Percentiles rank a stretch among this genome's conserved stretches.
Evolutionary conservation across 2,329 filamentous ascomycete genomes (phyloP).

Genomic region (Ramularia endophylla): DNA sequence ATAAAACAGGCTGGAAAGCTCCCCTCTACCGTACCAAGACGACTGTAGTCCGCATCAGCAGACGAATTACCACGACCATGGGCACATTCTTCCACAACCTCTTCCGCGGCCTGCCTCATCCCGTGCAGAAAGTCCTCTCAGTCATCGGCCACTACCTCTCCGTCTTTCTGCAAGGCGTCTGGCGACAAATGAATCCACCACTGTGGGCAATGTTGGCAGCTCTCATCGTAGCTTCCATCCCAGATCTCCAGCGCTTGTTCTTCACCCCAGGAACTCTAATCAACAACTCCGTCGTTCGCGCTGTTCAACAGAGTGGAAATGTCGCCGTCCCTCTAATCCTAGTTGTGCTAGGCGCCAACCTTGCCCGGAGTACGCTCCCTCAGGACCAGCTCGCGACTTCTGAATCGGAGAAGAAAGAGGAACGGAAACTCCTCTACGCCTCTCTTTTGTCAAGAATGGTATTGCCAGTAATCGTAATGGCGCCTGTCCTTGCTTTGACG

Average conservation of each 20-base stretch:
- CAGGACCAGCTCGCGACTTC: conserved; percentile 57
- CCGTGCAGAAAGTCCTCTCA: conserved; percentile 47
- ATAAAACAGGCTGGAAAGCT: conserved; percentile 20
- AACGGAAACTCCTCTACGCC: conserved; percentile 76
- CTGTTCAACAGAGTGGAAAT: conserved; percentile 75
- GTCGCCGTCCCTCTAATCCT: conserved; percentile 94
- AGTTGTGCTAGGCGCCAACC: conserved; percentile 89
- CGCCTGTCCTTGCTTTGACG: conserved; percentile 75
- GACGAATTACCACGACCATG: conserved; percentile 25
- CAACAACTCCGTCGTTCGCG: conserved; percentile 85
- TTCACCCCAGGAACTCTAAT: conserved; percentile 86
- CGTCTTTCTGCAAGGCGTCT: conserved; percentile 61
- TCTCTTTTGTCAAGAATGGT: conserved; percentile 87
- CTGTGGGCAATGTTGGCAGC: conserved; percentile 94
- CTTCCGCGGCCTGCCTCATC: conserved; percentile 48
- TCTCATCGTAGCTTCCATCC: conserved; percentile 85
- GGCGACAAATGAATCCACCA: conserved; percentile 97
- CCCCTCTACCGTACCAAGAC: conserved; percentile 18
- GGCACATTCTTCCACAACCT: conserved; percentile 30
- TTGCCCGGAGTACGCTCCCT: conserved; percentile 83
- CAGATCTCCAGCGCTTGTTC: conserved; percentile 73
- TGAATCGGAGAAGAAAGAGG: conserved; percentile 61
- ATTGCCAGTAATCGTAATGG: conserved; percentile 85
- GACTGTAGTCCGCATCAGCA: conserved; percentile 16
- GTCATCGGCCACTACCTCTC: conserved; percentile 35